These are phyloP conservation scores for Candida odintsovae DNA, from an alignment of 805 yeast species.

Conservation along the genomic window DNA sequence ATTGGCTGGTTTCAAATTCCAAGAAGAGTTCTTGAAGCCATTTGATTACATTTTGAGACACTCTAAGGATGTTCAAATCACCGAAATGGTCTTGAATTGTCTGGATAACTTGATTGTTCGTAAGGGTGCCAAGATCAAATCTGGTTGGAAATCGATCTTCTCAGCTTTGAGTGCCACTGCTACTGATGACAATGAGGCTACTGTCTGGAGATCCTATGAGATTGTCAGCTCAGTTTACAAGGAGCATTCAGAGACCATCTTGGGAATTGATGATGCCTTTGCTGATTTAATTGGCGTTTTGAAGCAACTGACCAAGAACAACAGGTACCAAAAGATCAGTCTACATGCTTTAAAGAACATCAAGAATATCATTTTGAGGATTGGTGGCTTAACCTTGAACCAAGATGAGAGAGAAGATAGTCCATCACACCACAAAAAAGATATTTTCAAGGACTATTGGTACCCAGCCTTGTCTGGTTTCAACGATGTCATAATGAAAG, in stretches of 20 bases:
- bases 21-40: constrained; percentile 87
- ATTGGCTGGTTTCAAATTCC: constrained; percentile 91
- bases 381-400: constrained; percentile 41
- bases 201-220: constrained; percentile 60
- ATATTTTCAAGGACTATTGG: constrained; percentile 58
- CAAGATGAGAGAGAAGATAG: constrained; percentile 14
- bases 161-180: constrained; percentile 76
- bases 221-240: constrained; percentile 57
- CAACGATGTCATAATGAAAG: constrained; percentile 86
- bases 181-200: constrained; percentile 44
- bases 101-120: constrained; percentile 78
- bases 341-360: constrained; percentile 76
- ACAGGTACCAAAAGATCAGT: constrained; percentile 71
- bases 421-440: constrained; percentile 29
- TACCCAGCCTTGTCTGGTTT: constrained; percentile 82
- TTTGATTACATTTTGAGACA: constrained; percentile 73
- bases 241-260: constrained; percentile 56
- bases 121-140: constrained; percentile 66
- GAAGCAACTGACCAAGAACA: constrained; percentile 79
- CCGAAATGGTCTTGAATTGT: constrained; percentile 87
- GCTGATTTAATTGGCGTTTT: constrained; percentile 66
- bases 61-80: constrained; percentile 63
- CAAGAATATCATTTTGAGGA: constrained; percentile 51
- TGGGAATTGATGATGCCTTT: constrained; percentile 60
- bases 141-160: constrained; percentile 94